A percentile compares a stretch with the other conserved stretches of the same genome.
Conservation (phyloP, 164 flowering plant species). For the Akebia trifoliata region DNA sequence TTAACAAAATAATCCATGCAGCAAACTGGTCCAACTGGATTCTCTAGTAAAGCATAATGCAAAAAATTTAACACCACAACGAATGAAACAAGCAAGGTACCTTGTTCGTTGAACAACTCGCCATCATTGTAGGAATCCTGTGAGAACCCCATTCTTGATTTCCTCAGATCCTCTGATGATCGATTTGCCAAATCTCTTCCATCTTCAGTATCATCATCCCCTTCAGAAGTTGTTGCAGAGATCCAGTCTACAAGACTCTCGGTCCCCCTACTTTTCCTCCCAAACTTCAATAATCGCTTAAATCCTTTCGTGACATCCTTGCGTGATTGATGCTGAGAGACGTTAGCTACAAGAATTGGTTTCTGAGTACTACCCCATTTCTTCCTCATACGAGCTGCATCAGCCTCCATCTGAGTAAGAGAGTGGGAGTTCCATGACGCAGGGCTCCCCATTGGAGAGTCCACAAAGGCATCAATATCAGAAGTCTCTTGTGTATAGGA, state of each 20-base stretch:
- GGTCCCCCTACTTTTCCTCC: constrained; percentile 77
- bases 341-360: constrained; percentile 50
- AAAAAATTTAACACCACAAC: too few species aligned
- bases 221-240: constrained; percentile 98
- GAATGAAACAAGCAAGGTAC: constrained; percentile 26
- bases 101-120: constrained; percentile 69
- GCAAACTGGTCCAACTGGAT: background rate
- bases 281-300: constrained; percentile 84
- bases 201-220: constrained; percentile 96
- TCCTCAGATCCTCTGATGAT: constrained; percentile 83
- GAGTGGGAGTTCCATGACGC: constrained; percentile 81
- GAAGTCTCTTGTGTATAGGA: constrained; percentile 71
- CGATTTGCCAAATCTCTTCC: constrained; percentile 75
- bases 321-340: constrained; percentile 59
- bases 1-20: background rate
- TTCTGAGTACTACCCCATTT: constrained; percentile 96
- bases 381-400: constrained; percentile 90
- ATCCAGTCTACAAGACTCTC: constrained; percentile 86
- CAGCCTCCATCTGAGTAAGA: constrained; percentile 60
- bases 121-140: constrained; percentile 72
- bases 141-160: constrained; percentile 85
- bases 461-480: constrained; percentile 79
- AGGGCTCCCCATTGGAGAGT: constrained; percentile 93
- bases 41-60: background rate
- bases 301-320: constrained; percentile 90